Evolutionary conservation across 192 early-diverging fungal genomes (phyloP), one percentile per base, ranked within the genome.

Genomic region (Geranomyces michiganensis): DNA sequence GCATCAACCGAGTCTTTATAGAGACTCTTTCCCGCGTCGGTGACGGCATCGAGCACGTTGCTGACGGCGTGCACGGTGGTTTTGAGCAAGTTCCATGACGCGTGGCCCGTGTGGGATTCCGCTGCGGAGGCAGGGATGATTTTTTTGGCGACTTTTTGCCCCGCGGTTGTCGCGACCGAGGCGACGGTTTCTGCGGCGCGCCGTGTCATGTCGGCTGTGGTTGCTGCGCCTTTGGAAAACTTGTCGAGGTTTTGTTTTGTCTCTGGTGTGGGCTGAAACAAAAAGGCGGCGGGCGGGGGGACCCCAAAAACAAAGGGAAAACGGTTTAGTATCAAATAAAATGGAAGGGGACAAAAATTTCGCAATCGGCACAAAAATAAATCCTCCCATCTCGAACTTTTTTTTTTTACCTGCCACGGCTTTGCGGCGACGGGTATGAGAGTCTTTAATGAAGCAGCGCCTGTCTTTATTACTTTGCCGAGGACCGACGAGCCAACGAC

Each of bases 191-290:
- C 66, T 1, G 66, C 73, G 19, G 66, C 60, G 7, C 48, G 48
- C 8, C 47, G 29, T 3, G 73, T 74, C 22, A 51, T 31, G 19
- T 58, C 59, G 10, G 65, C 66, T 12, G 73, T 68, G 17, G 13
- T 61, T 30, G 15, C 9, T 33, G 31, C 61, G 53, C 26, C 65
- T n/a, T 27, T 22, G 47, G 46, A 5, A 33, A 67, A 43, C 30
- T 67, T 65, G 36, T 73, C 72, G 24, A 73, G 21, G 58, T 73
- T 73, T n/a, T 48, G 32, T 56, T 73, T 65, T 36, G 62, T 73
- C 0, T 13, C 27, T 32, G 10, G 44, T 15, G 17, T 43, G 63
- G 72, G 63, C 33, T 49, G 19, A 47, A n/a, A n/a, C n/a, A n/a
- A n/a, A n/a, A n/a, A n/a, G n/a, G n/a, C n/a, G n/a, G n/a, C n/a